phyloP scores from a whole-genome alignment of 139 green algal species.

The Asterochloris erici region DNA sequence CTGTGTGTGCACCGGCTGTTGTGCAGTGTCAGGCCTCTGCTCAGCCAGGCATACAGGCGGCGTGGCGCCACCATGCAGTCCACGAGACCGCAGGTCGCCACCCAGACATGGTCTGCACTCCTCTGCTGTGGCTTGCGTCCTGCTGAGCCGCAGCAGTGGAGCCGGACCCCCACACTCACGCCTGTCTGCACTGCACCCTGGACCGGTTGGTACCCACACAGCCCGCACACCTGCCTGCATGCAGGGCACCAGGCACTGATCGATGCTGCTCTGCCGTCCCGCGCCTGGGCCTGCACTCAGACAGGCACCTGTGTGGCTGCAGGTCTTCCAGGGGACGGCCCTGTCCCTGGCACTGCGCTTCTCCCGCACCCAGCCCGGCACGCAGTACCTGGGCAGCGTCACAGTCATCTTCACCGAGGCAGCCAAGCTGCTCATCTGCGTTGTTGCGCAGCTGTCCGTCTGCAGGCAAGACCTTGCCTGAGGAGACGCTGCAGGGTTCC shows the following conservation, averaged over 20 bases:
- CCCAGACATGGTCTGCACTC: too few relatives aligned
- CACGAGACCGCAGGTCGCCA: neutral
- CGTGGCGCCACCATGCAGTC: neutral
- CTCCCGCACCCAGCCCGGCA: conserved; percentile 26
- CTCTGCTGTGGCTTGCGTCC: neutral
- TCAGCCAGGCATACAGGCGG: neutral
- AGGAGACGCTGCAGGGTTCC: neutral
- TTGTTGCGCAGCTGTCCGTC: conserved; percentile 26
- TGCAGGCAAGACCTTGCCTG: conserved; percentile 1
- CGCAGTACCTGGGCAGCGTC: conserved; percentile 46
- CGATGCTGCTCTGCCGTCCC: neutral
- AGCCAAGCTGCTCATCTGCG: conserved; percentile 52
- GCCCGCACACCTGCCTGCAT: neutral
- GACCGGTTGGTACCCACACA: neutral
- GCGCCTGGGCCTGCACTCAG: neutral
- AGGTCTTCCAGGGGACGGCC: conserved; percentile 50
- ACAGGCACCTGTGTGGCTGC: conserved; percentile 15
- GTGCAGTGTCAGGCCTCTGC: too few relatives aligned
- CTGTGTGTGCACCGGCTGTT: neutral
- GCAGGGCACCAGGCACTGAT: neutral
- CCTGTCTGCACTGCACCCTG: neutral
- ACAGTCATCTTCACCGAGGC: conserved; percentile 47
- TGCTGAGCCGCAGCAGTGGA: neutral
- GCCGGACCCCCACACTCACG: neutral
- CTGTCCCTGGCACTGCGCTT: conserved; percentile 46